Base-by-base conservation (phyloP, 2,329 filamentous ascomycete genomes). In the Penicillium sp. region DNA sequence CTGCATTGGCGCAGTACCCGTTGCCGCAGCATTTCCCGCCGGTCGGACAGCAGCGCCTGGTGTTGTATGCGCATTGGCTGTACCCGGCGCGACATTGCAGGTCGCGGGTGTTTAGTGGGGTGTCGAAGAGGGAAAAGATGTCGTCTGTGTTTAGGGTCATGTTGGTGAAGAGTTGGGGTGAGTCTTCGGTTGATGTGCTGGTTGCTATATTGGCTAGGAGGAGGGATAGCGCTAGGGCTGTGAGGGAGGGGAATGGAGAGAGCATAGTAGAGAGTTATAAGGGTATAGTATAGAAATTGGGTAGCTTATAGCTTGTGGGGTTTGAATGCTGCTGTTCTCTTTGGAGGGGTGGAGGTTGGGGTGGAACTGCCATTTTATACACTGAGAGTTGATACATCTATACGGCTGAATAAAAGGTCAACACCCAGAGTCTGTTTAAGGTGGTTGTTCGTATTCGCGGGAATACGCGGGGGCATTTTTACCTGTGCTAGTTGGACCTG, bases 81-180 rank as follows among this genome's bases (percentile, higher is more conserved):
- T 63, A 65, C 0, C 61, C 62, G 4, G 38, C 3, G 4, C 16
- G 18, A 26, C 62, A 64, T 14, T n/a, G 26, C 2, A 50, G 34
- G 16, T 32, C 53, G 20, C 59, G 55, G 0, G 40, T 20, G 18
- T 42, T 31, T 5, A 62, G 50, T 69, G 71, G 59, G 14, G 58
- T 4, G 55, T 39, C 16, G 20, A 50, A 53, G 29, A 58, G 20
- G 24, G 34, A 20, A 3, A 39, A 49, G 2, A 26, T 3, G 6
- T 53, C 42, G 22, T 56, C 44, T n/a, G 49, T n/a, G 32, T 14
- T 14, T 8, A 52, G 20, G 29, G 53, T 51, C 38, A 51, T 34
- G 31, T 63, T 63, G 18, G 46, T 56, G 16, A 49, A 42, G 22
- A 57, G 57, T 22, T 55, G 62, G 6, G 61, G 56, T 18, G 58